Evolutionary conservation across 2,329 filamentous ascomycete genomes (phyloP).

Genomic region (Phaeosphaeria sp.): DNA sequence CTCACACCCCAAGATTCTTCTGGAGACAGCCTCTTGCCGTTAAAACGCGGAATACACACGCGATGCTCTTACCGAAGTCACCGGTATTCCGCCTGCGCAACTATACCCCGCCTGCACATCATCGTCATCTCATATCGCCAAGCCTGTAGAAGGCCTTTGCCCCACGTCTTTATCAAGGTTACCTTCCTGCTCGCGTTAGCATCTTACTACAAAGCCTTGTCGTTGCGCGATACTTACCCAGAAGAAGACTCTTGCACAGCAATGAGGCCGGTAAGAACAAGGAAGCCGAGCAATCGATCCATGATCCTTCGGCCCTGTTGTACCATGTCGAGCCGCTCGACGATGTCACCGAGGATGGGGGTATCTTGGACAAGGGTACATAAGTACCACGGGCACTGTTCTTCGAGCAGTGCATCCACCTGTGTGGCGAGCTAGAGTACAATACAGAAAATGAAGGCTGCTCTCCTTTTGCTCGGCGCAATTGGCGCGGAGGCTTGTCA

Average conservation of each 20-base stretch:
- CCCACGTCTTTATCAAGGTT: conserved; percentile 22
- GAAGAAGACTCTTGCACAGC: conserved; percentile 6
- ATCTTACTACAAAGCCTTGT: conserved; percentile 19
- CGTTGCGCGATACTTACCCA: conserved; percentile 20
- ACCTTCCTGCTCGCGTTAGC: conserved; percentile 43
- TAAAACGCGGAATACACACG: background rate
- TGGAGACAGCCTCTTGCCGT: background rate
- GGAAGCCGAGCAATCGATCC: conserved; percentile 4
- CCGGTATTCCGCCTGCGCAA: background rate
- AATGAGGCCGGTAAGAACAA: conserved; percentile 7
- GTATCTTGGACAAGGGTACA: conserved; percentile 9
- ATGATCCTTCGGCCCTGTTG: background rate
- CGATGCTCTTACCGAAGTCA: background rate
- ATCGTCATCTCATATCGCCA: conserved; percentile 37
- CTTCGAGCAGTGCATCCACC: conserved; percentile 1
- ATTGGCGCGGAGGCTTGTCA: conserved; percentile 45
- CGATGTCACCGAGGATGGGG: conserved; percentile 21
- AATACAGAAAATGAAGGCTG: conserved; percentile 34
- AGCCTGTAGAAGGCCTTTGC: conserved; percentile 21
- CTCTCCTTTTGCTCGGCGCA: conserved; percentile 31
- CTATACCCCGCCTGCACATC: conserved; percentile 18
- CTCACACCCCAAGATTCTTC: background rate
- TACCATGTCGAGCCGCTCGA: conserved; percentile 17
- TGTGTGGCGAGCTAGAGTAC: conserved; percentile 6
- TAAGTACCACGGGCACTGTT: conserved; percentile 14